Conservation (phyloP, 257 asterid species). For the Nyctanthes arbortristis region DNA sequence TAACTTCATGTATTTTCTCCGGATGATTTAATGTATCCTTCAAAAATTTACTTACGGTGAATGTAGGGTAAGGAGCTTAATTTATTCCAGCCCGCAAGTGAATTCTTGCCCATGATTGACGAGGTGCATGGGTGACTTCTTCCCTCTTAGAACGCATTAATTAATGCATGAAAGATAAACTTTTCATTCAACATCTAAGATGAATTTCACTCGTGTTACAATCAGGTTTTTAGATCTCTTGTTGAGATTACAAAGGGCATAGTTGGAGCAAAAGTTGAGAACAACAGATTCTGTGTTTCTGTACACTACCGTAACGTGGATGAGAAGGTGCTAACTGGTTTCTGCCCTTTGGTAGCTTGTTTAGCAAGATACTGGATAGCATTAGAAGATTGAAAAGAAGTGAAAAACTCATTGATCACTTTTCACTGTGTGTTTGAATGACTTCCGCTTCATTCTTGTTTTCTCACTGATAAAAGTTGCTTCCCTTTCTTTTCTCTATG, state of each 20-base stretch:
- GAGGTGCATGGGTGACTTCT: constrained; percentile 55
- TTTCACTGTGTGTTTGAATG: too few species aligned
- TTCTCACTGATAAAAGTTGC: constrained; percentile 1
- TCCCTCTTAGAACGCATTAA: neutral
- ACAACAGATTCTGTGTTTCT: constrained; percentile 92
- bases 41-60: constrained; percentile 15
- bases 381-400: neutral
- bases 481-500: neutral
- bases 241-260: constrained; percentile 69
- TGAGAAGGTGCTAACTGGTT: constrained; percentile 54
- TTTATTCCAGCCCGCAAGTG: constrained; percentile 93
- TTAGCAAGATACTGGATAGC: neutral
- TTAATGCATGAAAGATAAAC: neutral
- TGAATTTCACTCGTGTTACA: constrained; percentile 1
- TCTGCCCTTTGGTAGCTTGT: neutral
- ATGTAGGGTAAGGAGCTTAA: constrained; percentile 82
- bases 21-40: neutral
- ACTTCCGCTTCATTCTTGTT: neutral
- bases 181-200: neutral
- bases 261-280: constrained; percentile 77
- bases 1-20: neutral
- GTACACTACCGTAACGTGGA: constrained; percentile 96
- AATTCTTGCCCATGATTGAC: constrained; percentile 87
- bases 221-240: constrained; percentile 68
- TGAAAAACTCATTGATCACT: too few species aligned